Percentiles rank a stretch among this genome's conserved stretches.
Evolutionary conservation across 768 basidiomycete genomes (phyloP).

Genomic region (Hypholoma fasciculare): DNA sequence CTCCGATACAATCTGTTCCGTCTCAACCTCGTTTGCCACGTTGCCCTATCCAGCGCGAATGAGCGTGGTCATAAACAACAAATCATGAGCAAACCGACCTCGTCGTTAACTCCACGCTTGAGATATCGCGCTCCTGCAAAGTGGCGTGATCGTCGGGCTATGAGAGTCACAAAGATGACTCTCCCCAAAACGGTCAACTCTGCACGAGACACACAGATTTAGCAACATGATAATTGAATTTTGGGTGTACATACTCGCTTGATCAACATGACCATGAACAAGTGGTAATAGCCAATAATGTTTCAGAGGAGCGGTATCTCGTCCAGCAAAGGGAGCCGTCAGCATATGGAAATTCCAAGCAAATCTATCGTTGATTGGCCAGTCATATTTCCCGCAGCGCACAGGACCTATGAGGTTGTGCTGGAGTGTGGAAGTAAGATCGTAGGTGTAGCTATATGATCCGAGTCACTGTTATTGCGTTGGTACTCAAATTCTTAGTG

Average conservation of each 20-base stretch:
- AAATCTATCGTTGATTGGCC: constrained; percentile 83
- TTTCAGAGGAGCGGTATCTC: constrained; percentile 39
- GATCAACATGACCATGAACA: constrained; percentile 95
- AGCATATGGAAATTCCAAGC: constrained; percentile 96
- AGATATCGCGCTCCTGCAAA: constrained; percentile 95
- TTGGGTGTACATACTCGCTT: constrained; percentile 74
- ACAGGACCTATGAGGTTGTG: constrained; percentile 74
- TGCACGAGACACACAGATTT: constrained; percentile 30
- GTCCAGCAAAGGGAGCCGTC: constrained; percentile 58
- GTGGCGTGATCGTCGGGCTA: constrained; percentile 91
- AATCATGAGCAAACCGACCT: constrained; percentile 45
- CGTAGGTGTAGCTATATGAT: constrained; percentile 82
- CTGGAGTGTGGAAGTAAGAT: constrained; percentile 94
- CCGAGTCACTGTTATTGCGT: constrained; percentile 2
- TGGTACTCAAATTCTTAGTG: neutral
- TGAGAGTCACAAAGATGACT: constrained; percentile 90
- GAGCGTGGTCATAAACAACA: neutral
- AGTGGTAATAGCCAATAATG: constrained; percentile 89
- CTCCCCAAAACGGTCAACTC: constrained; percentile 90
- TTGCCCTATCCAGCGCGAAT: constrained; percentile 62
- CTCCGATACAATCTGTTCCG: constrained; percentile 95
- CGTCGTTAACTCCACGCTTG: constrained; percentile 91
- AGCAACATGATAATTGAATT: neutral
- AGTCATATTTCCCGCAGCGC: constrained; percentile 43
- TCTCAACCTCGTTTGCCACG: constrained; percentile 98